Conservation (phyloP, 1,284 basidiomycete species). For the Serendipita sp. region DNA sequence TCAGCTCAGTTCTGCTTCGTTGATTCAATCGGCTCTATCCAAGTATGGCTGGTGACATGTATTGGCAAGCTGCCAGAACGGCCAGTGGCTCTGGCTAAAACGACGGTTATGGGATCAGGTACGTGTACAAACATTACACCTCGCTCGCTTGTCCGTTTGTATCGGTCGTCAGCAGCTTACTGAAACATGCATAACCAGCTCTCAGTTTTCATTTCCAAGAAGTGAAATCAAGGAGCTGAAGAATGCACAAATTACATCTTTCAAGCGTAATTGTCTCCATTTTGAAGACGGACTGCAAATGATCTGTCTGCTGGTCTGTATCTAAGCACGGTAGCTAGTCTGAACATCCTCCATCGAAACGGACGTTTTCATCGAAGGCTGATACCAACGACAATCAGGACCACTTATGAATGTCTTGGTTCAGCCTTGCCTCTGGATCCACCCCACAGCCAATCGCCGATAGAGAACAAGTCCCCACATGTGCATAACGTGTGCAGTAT, state of each 20-base stretch:
- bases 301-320: too few relatives aligned
- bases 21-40: slow-evolving; percentile 36
- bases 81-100: slow-evolving; percentile 26
- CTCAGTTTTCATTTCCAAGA: slow-evolving; percentile 18
- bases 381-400: too few relatives aligned
- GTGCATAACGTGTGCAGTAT: too few relatives aligned
- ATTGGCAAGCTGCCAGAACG: slow-evolving; percentile 29
- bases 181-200: slow-evolving; percentile 8
- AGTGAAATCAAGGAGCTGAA: slow-evolving; percentile 21
- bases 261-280: too few relatives aligned
- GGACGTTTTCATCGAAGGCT: too few relatives aligned
- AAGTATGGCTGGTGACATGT: slow-evolving; percentile 36
- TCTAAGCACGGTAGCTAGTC: too few relatives aligned
- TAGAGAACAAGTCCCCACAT: too few relatives aligned
- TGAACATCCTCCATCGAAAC: too few relatives aligned
- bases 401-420: too few relatives aligned
- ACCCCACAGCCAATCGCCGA: too few relatives aligned
- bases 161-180: neutral
- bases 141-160: neutral
- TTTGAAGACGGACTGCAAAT: too few relatives aligned
- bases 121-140: neutral
- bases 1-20: slow-evolving; percentile 24
- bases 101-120: slow-evolving; percentile 33
- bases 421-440: too few relatives aligned
- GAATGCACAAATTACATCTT: neutral